phyloP scores from a whole-genome alignment of 257 asterid genomes.

The Ballota nigra region DNA sequence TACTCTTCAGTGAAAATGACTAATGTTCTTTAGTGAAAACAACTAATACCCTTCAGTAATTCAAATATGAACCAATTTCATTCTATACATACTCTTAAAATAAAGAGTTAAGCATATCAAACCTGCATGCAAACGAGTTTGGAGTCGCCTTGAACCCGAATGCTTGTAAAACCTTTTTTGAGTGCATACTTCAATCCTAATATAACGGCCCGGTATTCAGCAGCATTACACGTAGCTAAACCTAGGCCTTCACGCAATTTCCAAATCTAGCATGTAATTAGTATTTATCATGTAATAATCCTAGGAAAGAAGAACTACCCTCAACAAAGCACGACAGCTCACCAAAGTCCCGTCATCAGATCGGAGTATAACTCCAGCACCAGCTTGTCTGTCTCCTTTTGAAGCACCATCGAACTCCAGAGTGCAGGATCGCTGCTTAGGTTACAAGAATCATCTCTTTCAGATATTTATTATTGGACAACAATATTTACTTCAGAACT shows the following conservation, averaged over 20 bases:
- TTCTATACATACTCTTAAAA: too few relatives aligned
- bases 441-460: conserved; percentile 15
- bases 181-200: conserved; percentile 85
- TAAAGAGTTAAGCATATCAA: background rate
- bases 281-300: conserved; percentile 15
- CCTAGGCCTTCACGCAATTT: conserved; percentile 94
- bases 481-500: background rate
- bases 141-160: conserved; percentile 93
- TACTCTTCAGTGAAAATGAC: too few relatives aligned
- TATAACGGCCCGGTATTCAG: conserved; percentile 88
- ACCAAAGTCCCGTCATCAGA: conserved; percentile 91
- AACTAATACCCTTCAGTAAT: too few relatives aligned
- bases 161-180: conserved; percentile 71
- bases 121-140: conserved; percentile 99
- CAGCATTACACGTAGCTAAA: conserved; percentile 74
- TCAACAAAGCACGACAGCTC: conserved; percentile 10
- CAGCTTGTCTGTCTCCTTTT: conserved; percentile 96
- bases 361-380: conserved; percentile 94
- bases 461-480: background rate
- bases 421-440: conserved; percentile 67
- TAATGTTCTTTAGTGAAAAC: too few relatives aligned
- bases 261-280: conserved; percentile 52
- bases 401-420: conserved; percentile 98
- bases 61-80: too few relatives aligned
- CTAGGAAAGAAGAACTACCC: background rate